A percentile compares a stretch with the other conserved stretches of the same genome.
These are phyloP conservation scores for Cystobasidium tubakii DNA, from an alignment of 768 basidiomycete species.

Conservation along the genomic window DNA sequence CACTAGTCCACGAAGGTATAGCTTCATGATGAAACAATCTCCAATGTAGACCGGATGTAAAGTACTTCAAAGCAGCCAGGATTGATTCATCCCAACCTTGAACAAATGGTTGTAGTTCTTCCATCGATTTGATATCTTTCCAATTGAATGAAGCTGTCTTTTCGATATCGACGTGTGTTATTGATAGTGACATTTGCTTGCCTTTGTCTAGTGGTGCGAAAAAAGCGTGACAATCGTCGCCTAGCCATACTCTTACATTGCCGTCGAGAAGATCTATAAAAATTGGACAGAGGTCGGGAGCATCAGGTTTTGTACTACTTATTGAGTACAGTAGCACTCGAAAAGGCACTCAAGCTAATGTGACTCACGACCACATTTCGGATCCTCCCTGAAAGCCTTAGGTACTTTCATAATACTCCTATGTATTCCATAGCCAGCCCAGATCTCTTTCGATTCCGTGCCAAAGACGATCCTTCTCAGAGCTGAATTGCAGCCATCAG, in stretches of 20 bases:
- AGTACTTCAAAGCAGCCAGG: slow-evolving; percentile 9
- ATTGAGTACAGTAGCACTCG: no score
- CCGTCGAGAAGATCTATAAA: slow-evolving; percentile 39
- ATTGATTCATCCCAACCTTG: slow-evolving; percentile 38
- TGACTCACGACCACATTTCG: slow-evolving; percentile 22
- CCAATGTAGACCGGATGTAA: slow-evolving; percentile 38
- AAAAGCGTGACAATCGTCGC: slow-evolving; percentile 34
- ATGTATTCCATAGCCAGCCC: slow-evolving; percentile 39
- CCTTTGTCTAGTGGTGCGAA: slow-evolving; percentile 38
- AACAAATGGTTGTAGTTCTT: slow-evolving; percentile 9
- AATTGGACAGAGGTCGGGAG: no score
- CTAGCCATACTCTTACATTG: slow-evolving; percentile 39
- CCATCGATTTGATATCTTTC: slow-evolving; percentile 7
- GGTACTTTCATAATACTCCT: background rate
- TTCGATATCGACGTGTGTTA: slow-evolving; percentile 20
- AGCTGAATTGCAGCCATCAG: background rate
- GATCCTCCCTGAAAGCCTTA: background rate
- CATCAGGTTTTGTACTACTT: no score
- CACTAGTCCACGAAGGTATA: slow-evolving; percentile 33
- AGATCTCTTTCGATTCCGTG: background rate
- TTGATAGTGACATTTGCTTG: background rate
- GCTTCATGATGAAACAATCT: slow-evolving; percentile 33
- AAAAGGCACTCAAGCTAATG: no score
- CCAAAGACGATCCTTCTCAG: slow-evolving; percentile 5
- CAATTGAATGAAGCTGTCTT: slow-evolving; percentile 17